These are phyloP conservation scores for Chrysoporthe deuterocubensis DNA, from an alignment of 2,329 filamentous ascomycete species.

Conservation along the genomic window DNA sequence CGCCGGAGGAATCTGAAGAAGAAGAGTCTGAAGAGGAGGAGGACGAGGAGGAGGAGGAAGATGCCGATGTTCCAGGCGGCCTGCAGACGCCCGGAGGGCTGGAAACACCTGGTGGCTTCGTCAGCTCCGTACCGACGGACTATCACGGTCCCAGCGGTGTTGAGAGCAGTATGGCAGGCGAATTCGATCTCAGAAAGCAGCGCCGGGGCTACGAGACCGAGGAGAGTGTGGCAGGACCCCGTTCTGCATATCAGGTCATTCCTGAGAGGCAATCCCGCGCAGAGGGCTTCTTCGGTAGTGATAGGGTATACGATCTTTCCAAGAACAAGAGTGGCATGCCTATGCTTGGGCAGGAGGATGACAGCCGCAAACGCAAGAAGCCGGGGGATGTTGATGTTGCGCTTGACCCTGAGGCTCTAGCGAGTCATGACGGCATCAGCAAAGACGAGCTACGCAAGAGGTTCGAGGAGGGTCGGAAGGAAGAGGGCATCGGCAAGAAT, in stretches of 20 bases:
- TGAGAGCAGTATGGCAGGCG: slow-evolving; percentile 77
- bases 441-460: slow-evolving; percentile 81
- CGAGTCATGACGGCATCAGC: slow-evolving; percentile 74
- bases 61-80: slow-evolving; percentile 65
- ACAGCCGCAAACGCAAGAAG: slow-evolving; percentile 87
- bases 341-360: slow-evolving; percentile 79
- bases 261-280: slow-evolving; percentile 85
- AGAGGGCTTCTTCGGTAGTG: slow-evolving; percentile 94
- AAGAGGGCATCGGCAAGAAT: slow-evolving; percentile 69
- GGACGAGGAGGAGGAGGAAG: slow-evolving; percentile 71
- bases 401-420: slow-evolving; percentile 82
- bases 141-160: slow-evolving; percentile 67
- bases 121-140: slow-evolving; percentile 81
- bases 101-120: slow-evolving; percentile 80
- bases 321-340: slow-evolving; percentile 63
- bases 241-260: slow-evolving; percentile 85
- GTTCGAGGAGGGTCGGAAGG: slow-evolving; percentile 74
- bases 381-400: slow-evolving; percentile 93
- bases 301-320: slow-evolving; percentile 85
- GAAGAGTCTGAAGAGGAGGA: slow-evolving; percentile 64
- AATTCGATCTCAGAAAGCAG: slow-evolving; percentile 90
- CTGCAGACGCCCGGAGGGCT: slow-evolving; percentile 76
- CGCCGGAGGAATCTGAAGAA: slow-evolving; percentile 75
- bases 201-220: slow-evolving; percentile 87
- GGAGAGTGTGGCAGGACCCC: slow-evolving; percentile 69